Conservation (phyloP, 2,329 filamentous ascomycete genomes). For the Pseudocercospora macadamiae region DNA sequence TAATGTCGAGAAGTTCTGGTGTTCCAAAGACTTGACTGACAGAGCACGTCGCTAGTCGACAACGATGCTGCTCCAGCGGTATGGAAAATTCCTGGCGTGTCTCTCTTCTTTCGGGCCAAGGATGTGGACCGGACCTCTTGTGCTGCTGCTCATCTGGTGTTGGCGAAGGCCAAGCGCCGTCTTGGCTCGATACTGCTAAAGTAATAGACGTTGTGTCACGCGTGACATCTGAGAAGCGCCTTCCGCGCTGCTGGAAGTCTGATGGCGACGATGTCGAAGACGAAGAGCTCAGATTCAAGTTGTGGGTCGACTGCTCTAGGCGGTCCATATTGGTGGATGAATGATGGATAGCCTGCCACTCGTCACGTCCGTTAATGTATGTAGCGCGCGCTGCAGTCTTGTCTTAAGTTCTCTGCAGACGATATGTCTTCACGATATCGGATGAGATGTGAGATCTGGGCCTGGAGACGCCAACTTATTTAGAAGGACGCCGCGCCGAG, state of each 20-base stretch:
- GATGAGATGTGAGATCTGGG: too few species aligned
- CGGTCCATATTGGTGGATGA: not conserved
- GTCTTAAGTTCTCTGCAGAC: too few species aligned
- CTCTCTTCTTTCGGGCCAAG: not conserved
- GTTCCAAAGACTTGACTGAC: slow-evolving; percentile 28
- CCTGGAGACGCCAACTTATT: too few species aligned
- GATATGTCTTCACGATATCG: too few species aligned
- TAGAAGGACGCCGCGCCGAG: too few species aligned
- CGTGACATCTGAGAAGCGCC: slow-evolving; percentile 20
- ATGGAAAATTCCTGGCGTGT: not conserved
- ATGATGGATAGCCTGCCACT: not conserved
- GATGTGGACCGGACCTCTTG: not conserved
- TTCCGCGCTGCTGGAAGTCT: slow-evolving; percentile 1
- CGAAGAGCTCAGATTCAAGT: not conserved
- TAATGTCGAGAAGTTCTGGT: slow-evolving; percentile 31
- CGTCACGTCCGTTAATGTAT: too few species aligned
- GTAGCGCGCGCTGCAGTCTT: too few species aligned
- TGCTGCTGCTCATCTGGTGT: not conserved
- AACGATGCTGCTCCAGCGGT: slow-evolving; percentile 7
- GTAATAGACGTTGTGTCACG: not conserved
- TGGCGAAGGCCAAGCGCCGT: not conserved
- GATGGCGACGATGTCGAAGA: not conserved
- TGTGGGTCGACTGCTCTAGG: not conserved
- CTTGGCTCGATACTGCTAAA: not conserved
- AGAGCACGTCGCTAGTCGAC: slow-evolving; percentile 22